These are phyloP conservation scores for Populus alba DNA, from an alignment of 345 rosid genomes.

Conservation along the genomic window DNA sequence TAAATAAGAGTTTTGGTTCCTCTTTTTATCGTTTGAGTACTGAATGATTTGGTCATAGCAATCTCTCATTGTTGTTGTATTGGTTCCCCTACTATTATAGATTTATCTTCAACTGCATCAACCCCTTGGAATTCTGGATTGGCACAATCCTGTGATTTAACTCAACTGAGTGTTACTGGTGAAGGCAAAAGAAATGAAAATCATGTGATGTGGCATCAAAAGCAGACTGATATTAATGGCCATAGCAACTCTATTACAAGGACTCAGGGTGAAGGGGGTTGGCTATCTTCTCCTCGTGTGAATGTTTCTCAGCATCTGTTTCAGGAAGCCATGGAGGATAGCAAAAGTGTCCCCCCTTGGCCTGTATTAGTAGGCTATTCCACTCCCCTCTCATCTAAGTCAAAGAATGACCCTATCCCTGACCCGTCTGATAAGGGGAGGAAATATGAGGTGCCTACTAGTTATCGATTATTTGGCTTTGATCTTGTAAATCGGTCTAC, in stretches of 20 bases:
- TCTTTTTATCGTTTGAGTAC: not conserved
- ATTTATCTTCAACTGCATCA: conserved; percentile 46
- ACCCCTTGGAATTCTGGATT: conserved; percentile 25
- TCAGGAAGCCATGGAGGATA: conserved; percentile 51
- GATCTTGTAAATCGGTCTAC: conserved; percentile 19
- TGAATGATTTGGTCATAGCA: conserved; percentile 8
- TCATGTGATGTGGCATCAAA: conserved; percentile 44
- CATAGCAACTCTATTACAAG: conserved; percentile 36
- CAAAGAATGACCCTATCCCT: conserved; percentile 30
- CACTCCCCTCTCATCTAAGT: conserved; percentile 33
- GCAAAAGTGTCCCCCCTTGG: conserved; percentile 48
- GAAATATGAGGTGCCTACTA: conserved; percentile 14
- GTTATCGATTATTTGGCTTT: conserved; percentile 30
- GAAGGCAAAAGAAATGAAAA: conserved; percentile 53
- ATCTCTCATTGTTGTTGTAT: not conserved
- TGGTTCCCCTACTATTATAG: conserved; percentile 12
- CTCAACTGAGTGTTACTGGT: conserved; percentile 33
- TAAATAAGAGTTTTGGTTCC: conserved; percentile 15
- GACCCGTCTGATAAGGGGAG: conserved; percentile 13
- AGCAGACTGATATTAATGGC: conserved; percentile 40
- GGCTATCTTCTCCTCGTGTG: conserved; percentile 50
- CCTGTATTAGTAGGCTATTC: conserved; percentile 42
- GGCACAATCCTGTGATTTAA: conserved; percentile 52
- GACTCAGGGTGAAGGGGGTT: conserved; percentile 42
- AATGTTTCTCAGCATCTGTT: conserved; percentile 43